Conservation (phyloP, 2,329 filamentous ascomycete genomes). For the Xylariaceae sp. region DNA sequence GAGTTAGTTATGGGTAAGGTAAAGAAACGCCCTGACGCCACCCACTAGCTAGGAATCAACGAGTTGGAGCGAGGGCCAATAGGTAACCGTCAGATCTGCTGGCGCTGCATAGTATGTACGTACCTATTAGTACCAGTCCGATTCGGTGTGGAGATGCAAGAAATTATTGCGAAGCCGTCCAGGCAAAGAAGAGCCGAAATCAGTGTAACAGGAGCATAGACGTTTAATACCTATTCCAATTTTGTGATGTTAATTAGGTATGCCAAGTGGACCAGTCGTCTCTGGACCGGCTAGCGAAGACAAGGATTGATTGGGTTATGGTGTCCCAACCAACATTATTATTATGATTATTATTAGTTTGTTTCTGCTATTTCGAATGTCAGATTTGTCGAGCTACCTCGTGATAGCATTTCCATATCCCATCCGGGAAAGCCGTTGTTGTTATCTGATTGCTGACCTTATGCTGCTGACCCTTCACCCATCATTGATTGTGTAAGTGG, state of each 20-base stretch:
- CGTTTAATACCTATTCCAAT: too few species aligned
- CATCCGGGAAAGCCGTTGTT: background rate
- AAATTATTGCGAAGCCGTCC: slow-evolving; percentile 5
- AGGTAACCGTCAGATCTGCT: too few species aligned
- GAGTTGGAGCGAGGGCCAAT: too few species aligned
- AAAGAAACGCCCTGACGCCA: slow-evolving; percentile 6
- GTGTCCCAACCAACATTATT: slow-evolving; percentile 5
- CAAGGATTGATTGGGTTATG: slow-evolving; percentile 17
- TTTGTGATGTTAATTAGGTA: slow-evolving; percentile 14
- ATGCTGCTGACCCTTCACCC: background rate
- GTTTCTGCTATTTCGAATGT: background rate
- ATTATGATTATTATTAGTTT: too few species aligned
- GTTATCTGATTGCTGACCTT: background rate
- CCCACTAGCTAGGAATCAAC: background rate
- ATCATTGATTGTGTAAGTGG: background rate
- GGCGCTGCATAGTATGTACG: too few species aligned
- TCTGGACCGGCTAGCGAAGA: slow-evolving; percentile 7
- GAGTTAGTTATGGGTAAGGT: slow-evolving; percentile 27
- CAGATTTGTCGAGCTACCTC: background rate
- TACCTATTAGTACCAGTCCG: too few species aligned
- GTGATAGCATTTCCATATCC: background rate
- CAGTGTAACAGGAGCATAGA: slow-evolving; percentile 16
- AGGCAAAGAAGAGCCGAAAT: slow-evolving; percentile 18
- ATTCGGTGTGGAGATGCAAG: background rate
- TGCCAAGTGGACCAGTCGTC: slow-evolving; percentile 19